phyloP scores from a whole-genome alignment of 83 land plant species.

The Thuja plicata region DNA sequence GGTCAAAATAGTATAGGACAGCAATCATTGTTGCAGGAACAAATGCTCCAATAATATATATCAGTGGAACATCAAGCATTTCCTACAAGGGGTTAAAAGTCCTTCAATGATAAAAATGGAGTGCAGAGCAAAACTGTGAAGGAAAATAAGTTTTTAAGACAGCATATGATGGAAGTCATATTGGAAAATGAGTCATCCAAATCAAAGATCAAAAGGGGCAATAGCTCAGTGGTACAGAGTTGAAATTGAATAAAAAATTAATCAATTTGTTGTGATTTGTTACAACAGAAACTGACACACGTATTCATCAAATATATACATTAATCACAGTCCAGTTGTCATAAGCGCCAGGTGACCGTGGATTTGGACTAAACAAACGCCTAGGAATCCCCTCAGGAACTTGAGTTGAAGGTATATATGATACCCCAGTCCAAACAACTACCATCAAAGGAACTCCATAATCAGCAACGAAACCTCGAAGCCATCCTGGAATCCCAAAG shows the following conservation, averaged over 20 bases:
- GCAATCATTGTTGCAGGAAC: constrained; percentile 94
- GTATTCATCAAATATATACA: constrained; percentile 30
- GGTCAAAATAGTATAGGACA: constrained; percentile 23
- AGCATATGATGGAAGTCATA: too few relatives aligned
- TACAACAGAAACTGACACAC: too few relatives aligned
- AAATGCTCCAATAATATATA: constrained; percentile 74
- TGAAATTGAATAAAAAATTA: too few relatives aligned
- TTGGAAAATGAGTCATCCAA: too few relatives aligned
- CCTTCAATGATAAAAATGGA: too few relatives aligned
- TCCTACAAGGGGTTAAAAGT: constrained; percentile 39
- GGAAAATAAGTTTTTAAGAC: neutral
- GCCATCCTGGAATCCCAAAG: constrained; percentile 42
- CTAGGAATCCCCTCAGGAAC: constrained; percentile 80
- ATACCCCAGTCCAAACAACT: constrained; percentile 71
- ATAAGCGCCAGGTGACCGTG: constrained; percentile 78
- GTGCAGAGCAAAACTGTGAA: too few relatives aligned
- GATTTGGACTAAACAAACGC: constrained; percentile 83
- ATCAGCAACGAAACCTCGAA: constrained; percentile 72
- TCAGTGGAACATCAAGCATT: constrained; percentile 66
- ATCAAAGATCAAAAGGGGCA: too few relatives aligned
- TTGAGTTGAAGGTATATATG: constrained; percentile 45
- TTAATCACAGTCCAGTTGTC: constrained; percentile 83
- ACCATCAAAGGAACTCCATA: constrained; percentile 89
- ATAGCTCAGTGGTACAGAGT: too few relatives aligned
- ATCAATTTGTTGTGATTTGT: too few relatives aligned